Conservation (phyloP, 1,139 yeast genomes). For the Candida sanyaensis region DNA sequence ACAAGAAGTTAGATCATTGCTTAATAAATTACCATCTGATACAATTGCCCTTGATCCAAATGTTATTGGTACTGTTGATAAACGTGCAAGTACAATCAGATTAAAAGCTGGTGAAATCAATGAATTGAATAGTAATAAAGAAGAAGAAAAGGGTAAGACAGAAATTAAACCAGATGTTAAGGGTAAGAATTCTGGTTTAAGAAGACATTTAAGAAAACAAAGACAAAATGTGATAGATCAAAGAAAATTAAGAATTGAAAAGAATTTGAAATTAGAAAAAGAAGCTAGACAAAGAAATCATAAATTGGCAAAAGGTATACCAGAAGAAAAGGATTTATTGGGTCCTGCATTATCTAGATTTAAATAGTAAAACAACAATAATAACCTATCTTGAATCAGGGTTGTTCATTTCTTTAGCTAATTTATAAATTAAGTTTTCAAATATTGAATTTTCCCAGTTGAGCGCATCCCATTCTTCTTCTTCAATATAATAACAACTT, state of each 20-base stretch:
- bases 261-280: conserved; percentile 73
- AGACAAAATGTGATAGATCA: conserved; percentile 86
- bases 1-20: conserved; percentile 79
- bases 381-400: neutral
- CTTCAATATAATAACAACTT: conserved; percentile 13
- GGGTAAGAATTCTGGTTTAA: conserved; percentile 81
- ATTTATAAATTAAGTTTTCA: conserved; percentile 18
- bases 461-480: conserved; percentile 20
- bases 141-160: conserved; percentile 23
- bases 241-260: conserved; percentile 80
- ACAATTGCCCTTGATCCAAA: conserved; percentile 90
- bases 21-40: conserved; percentile 90
- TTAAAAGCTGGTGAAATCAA: conserved; percentile 62
- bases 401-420: conserved; percentile 11
- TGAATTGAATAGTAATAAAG: conserved; percentile 42
- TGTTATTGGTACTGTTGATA: conserved; percentile 82
- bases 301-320: conserved; percentile 51
- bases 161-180: conserved; percentile 63
- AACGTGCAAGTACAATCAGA: conserved; percentile 62
- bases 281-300: conserved; percentile 61
- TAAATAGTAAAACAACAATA: conserved; percentile 20
- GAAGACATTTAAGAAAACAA: conserved; percentile 82
- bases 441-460: conserved; percentile 25
- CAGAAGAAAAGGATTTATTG: conserved; percentile 52
- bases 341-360: conserved; percentile 64